Evolutionary conservation across 352 stramenopile genomes (phyloP).

Genomic region (Globisporangium mamillatum): DNA sequence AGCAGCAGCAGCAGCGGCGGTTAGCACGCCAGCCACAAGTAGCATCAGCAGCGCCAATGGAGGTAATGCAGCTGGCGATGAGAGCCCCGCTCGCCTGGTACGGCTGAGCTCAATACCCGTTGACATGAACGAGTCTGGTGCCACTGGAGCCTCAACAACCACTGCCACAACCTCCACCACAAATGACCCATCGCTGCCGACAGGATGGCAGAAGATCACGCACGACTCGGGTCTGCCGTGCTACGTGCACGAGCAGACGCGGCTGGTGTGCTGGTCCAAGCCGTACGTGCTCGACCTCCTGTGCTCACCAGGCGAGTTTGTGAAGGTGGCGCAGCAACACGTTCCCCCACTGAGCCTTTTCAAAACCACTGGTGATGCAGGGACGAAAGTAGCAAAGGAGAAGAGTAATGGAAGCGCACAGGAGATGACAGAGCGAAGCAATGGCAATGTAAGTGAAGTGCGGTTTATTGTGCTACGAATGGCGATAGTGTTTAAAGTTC

Average conservation of each 20-base stretch:
- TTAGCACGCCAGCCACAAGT: background rate
- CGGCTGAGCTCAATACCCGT: slow-evolving; percentile 47
- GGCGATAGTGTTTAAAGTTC: background rate
- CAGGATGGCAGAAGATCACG: slow-evolving; percentile 56
- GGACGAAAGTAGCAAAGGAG: background rate
- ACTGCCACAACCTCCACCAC: slow-evolving; percentile 5
- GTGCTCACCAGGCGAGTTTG: slow-evolving; percentile 28
- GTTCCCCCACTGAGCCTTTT: slow-evolving; percentile 72
- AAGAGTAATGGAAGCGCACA: background rate
- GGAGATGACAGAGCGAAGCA: slow-evolving; percentile 5
- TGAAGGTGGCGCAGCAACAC: slow-evolving; percentile 48
- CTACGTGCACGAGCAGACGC: slow-evolving; percentile 54
- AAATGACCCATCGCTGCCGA: slow-evolving; percentile 38
- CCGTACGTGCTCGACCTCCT: slow-evolving; percentile 56
- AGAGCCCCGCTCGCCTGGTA: slow-evolving; percentile 38
- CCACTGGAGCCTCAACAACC: slow-evolving; percentile 2
- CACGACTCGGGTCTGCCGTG: slow-evolving; percentile 71
- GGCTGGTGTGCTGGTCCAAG: slow-evolving; percentile 67
- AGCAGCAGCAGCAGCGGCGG: background rate
- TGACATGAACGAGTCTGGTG: slow-evolving; percentile 13
- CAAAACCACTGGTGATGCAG: slow-evolving; percentile 17
- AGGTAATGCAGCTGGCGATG: slow-evolving; percentile 17
- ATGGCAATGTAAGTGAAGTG: slow-evolving; percentile 2
- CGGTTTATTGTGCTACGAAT: background rate
- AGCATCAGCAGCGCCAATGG: background rate